Percentiles rank a stretch among this genome's conserved stretches.
phyloP scores from a whole-genome alignment of 2,329 filamentous ascomycete species.

The Hymenoscyphus linearis region DNA sequence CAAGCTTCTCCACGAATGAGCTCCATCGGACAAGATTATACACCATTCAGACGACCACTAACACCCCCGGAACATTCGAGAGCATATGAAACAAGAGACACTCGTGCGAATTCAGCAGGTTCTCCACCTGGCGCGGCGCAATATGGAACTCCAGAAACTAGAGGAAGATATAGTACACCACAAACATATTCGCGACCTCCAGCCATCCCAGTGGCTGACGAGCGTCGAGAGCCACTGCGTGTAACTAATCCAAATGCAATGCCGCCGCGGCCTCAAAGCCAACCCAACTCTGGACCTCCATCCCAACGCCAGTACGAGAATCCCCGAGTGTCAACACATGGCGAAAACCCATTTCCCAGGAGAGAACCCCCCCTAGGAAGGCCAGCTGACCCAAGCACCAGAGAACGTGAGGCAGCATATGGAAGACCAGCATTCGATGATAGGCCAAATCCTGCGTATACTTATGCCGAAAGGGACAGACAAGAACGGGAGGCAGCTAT shows the following conservation, averaged over 20 bases:
- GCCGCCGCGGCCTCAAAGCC: slow-evolving; percentile 32
- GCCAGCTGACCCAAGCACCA: slow-evolving; percentile 11
- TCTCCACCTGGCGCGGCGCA: slow-evolving; percentile 38
- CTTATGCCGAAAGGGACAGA: slow-evolving; percentile 47
- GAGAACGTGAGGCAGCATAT: slow-evolving; percentile 21
- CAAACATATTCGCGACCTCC: slow-evolving; percentile 47
- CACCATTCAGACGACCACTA: slow-evolving; percentile 59
- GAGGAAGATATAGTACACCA: slow-evolving; percentile 52
- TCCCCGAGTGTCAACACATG: slow-evolving; percentile 13
- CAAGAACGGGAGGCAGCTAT: slow-evolving; percentile 18
- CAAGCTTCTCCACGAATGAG: slow-evolving; percentile 33
- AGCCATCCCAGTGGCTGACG: slow-evolving; percentile 39
- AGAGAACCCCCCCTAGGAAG: slow-evolving; percentile 7
- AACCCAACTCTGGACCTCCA: slow-evolving; percentile 23
- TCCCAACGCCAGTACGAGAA: slow-evolving; percentile 42
- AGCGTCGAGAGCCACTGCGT: slow-evolving; percentile 36
- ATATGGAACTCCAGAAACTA: slow-evolving; percentile 50
- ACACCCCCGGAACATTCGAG: slow-evolving; percentile 70
- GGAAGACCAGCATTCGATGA: slow-evolving; percentile 26
- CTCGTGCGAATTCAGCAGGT: slow-evolving; percentile 33
- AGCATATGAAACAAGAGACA: slow-evolving; percentile 43
- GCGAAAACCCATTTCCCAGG: slow-evolving; percentile 22
- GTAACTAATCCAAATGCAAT: slow-evolving; percentile 27
- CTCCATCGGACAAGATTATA: slow-evolving; percentile 51
- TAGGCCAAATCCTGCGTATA: slow-evolving; percentile 37